Base-by-base conservation (phyloP, 129 eudicot species). In the Artemisia argyi region DNA sequence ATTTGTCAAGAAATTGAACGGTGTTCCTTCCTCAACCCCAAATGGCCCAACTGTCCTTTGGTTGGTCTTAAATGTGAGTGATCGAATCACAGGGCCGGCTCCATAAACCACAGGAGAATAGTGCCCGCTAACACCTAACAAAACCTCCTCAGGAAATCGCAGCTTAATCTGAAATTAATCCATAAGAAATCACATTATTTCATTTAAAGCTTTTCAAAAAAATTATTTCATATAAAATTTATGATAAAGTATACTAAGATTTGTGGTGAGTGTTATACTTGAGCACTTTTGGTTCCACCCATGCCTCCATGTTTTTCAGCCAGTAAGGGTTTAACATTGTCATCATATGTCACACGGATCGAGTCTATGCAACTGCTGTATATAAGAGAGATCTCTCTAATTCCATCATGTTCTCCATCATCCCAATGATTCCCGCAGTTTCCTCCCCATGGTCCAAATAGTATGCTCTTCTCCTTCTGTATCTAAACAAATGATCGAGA, bases 391-490 rank as follows among this genome's bases (percentile, higher is more conserved):
- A 88, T 88, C 59, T 86, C 97, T 78, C 89, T 76, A 7, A 91
- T 71, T 10, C 91, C 97, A 56, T 20, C 60, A 73, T 74, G 81
- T 16, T 47, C 62, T 14, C 89, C 89, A 46, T 84, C 90, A 22
- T 87, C 90, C 93, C 93, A 87, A 32, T 65, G 13, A 14, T 51
- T 28, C 51, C 95, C 91, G 2, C 85, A 87, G 9, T 62, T 73
- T 35, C 97, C 95, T 44, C 95, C 97, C 89, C 91, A 90, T 50
- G 91, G 85, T 46, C 94, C 94, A 4, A 73, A 83, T 2, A 22
- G 71, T 55, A 77, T 79, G 11, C 60, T 74, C 47, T 54, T 78
- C 74, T 63, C 65, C 46, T 20, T 3, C 13, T 60, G 65, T 60
- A 60, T 60, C 28, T 13, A 60, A 11, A 60, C 28, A 60, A 11